Evolutionary conservation across 2,329 filamentous ascomycete species (phyloP), one percentile per base, ranked within the genome.

Genomic region (Fusarium clavum): DNA sequence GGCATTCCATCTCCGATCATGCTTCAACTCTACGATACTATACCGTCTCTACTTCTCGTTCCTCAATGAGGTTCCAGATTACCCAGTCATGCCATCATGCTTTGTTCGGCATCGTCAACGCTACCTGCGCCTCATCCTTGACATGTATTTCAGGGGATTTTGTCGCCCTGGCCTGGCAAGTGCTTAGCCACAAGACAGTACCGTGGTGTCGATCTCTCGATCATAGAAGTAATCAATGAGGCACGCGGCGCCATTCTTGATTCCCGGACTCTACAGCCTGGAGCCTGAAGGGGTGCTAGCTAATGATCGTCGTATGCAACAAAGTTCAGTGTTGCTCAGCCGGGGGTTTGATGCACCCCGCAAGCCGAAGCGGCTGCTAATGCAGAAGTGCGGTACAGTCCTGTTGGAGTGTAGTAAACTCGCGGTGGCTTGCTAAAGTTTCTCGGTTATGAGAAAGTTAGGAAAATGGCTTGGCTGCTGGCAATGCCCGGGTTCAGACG

Each of bases 301-400:
- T 63, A 44, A 49, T 49, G 49, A 72, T 62, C 43, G 41, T 43
- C 62, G 25, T 52, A 54, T 32, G 40, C 34, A 54, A 73, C 70
- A 67, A 57, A 74, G 62, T 73, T 74, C 61, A 47, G 60, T 41
- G 46, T 60, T 57, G 60, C 53, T 56, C 54, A 44, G 54, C 44
- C 59, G 55, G 59, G 58, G 64, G 54, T 34, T 59, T 45, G 58
- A 58, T 53, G 57, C 41, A 71, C 68, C 70, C 72, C 70, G 46
- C 69, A 75, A 61, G 67, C 57, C 63, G 61, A 27, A 27, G 29
- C 53, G 53, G 53, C 43, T 67, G 51, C 69, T 69, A 64, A 72
- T 69, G 61, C 56, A 65, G 47, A 59, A 54, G 46, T 54, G 32
- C 60, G 46, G 54, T 45, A 41, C 49, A 52, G 49, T 52, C 32